These are phyloP conservation scores for Arabidopsis suecica DNA, from an alignment of 345 rosid genomes.

Conservation along the genomic window DNA sequence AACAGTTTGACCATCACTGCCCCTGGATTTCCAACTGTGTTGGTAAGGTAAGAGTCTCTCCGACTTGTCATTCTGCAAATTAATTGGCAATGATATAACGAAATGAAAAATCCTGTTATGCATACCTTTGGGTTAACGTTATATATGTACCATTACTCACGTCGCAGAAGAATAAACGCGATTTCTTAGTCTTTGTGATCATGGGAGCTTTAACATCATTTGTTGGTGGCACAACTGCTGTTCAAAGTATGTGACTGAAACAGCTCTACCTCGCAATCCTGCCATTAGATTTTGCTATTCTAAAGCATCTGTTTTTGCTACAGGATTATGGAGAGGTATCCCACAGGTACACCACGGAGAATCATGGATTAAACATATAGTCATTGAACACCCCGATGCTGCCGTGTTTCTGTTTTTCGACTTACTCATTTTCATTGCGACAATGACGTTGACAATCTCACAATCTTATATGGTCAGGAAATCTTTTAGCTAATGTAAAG, in stretches of 20 bases:
- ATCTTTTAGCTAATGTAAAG: slow-evolving; percentile 7
- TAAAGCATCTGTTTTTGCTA: slow-evolving; percentile 33
- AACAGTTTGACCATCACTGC: slow-evolving; percentile 98
- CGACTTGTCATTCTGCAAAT: not conserved
- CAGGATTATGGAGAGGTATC: slow-evolving; percentile 73
- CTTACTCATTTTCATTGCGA: slow-evolving; percentile 56
- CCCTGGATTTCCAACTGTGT: slow-evolving; percentile 99
- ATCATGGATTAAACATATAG: slow-evolving; percentile 66
- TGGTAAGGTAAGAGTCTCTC: slow-evolving; percentile 70
- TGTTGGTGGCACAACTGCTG: slow-evolving; percentile 57
- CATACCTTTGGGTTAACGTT: not conserved
- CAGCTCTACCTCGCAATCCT: not conserved
- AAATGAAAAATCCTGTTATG: not conserved
- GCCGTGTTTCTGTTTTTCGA: slow-evolving; percentile 69
- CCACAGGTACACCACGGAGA: slow-evolving; percentile 48
- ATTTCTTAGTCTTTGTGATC: slow-evolving; percentile 78
- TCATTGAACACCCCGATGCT: slow-evolving; percentile 70
- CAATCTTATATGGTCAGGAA: slow-evolving; percentile 78
- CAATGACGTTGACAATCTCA: slow-evolving; percentile 60
- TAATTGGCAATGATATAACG: not conserved
- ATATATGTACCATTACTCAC: not conserved
- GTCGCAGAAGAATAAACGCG: slow-evolving; percentile 85
- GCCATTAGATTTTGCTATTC: not conserved
- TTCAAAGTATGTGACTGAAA: slow-evolving; percentile 71
- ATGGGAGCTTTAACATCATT: slow-evolving; percentile 67